phyloP scores from a whole-genome alignment of 306 rosid genomes.

The Prunus armeniaca region DNA sequence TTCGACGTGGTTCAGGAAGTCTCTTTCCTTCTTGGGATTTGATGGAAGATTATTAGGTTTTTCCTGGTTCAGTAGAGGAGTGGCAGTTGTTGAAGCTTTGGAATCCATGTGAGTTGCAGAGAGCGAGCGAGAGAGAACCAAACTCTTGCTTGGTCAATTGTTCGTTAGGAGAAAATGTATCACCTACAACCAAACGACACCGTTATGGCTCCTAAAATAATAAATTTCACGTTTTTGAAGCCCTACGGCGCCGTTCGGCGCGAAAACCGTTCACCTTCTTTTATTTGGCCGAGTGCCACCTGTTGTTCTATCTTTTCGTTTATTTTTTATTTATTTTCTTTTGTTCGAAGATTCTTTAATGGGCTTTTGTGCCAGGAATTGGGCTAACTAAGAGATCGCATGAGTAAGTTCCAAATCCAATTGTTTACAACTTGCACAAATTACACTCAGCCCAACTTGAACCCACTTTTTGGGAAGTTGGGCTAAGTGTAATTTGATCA shows the following conservation, averaged over 20 bases:
- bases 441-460: too few relatives aligned
- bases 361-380: not conserved
- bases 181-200: too few relatives aligned
- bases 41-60: not conserved
- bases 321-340: not conserved
- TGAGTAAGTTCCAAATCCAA: not conserved
- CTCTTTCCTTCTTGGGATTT: slow-evolving; percentile 35
- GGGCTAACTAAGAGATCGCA: not conserved
- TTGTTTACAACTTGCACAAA: too few relatives aligned
- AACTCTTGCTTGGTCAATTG: not conserved
- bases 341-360: not conserved
- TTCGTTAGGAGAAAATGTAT: not conserved
- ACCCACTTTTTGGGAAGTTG: too few relatives aligned
- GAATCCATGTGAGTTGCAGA: slow-evolving; percentile 43
- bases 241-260: too few relatives aligned
- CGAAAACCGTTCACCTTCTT: not conserved
- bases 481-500: too few relatives aligned
- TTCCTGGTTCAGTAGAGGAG: slow-evolving; percentile 19
- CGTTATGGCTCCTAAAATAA: too few relatives aligned
- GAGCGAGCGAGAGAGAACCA: not conserved
- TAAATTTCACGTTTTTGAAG: too few relatives aligned
- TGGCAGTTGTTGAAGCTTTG: slow-evolving; percentile 22
- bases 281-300: not conserved
- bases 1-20: slow-evolving; percentile 67
- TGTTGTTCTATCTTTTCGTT: too few relatives aligned